Evolutionary conservation across 2,329 filamentous ascomycete species (phyloP).

Genomic region (Cladosporium sp.): DNA sequence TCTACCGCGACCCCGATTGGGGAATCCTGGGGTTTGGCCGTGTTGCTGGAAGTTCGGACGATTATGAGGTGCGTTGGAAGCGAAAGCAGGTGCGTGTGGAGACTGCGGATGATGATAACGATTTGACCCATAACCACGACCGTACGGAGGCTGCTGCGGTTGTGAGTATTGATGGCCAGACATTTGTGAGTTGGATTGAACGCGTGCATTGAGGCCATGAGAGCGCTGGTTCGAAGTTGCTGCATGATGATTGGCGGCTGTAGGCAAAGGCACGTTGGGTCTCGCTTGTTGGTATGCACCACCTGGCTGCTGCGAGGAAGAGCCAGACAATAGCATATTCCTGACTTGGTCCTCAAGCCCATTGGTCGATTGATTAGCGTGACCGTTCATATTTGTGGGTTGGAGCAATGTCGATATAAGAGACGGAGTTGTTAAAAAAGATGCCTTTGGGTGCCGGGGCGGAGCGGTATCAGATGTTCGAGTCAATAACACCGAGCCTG

Average conservation of each 20-base stretch:
- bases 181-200: too few relatives aligned
- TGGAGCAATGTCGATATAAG: background rate
- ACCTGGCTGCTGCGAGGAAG: conserved; percentile 1
- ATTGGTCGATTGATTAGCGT: conserved; percentile 20
- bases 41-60: background rate
- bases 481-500: background rate
- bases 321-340: conserved; percentile 9
- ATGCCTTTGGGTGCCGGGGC: too few relatives aligned
- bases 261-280: background rate
- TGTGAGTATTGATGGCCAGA: background rate
- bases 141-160: background rate
- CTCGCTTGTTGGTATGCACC: background rate
- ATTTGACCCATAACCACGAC: background rate
- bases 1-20: conserved; percentile 6
- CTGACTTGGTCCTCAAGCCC: conserved; percentile 9
- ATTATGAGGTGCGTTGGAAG: conserved; percentile 2
- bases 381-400: conserved; percentile 19
- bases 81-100: conserved; percentile 1
- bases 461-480: background rate
- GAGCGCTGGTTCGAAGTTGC: background rate
- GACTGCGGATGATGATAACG: conserved; percentile 11
- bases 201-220: too few relatives aligned
- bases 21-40: background rate
- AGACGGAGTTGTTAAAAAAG: too few relatives aligned
- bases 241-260: background rate